Conservation (phyloP, 1,284 basidiomycete genomes). For the Phylloboletellus chloephorus region DNA sequence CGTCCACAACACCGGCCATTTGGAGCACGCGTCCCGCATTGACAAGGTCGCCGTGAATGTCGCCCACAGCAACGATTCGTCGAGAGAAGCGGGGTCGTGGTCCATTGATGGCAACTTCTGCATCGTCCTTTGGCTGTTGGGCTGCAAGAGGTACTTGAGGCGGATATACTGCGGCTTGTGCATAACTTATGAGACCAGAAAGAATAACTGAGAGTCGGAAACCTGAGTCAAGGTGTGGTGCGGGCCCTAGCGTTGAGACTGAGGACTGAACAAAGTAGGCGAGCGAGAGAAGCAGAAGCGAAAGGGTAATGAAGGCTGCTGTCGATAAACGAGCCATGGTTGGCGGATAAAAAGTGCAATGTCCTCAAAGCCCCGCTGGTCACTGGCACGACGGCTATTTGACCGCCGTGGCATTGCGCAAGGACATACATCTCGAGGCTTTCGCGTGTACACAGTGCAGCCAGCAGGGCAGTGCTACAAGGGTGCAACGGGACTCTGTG, state of each 20-base stretch:
- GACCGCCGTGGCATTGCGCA: slow-evolving; percentile 10
- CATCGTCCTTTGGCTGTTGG: slow-evolving; percentile 10
- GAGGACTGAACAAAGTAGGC: slow-evolving; percentile 31
- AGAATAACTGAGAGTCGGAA: slow-evolving; percentile 19
- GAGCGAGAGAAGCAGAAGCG: slow-evolving; percentile 28
- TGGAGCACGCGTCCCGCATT: slow-evolving; percentile 65
- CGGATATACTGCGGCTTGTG: slow-evolving; percentile 17
- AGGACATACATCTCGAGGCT: slow-evolving; percentile 23
- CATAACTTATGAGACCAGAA: slow-evolving; percentile 25
- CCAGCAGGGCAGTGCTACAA: slow-evolving; percentile 21
- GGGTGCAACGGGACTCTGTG: neutral
- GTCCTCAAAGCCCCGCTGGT: slow-evolving; percentile 5
- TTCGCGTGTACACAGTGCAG: slow-evolving; percentile 22
- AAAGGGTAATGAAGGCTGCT: slow-evolving; percentile 19
- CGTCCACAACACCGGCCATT: slow-evolving; percentile 70
- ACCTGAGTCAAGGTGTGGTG: slow-evolving; percentile 29
- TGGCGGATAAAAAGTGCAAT: neutral
- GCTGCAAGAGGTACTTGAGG: slow-evolving; percentile 19
- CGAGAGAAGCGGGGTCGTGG: slow-evolving; percentile 32
- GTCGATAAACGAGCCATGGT: slow-evolving; percentile 24
- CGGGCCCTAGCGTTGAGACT: slow-evolving; percentile 30
- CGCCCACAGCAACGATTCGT: slow-evolving; percentile 59
- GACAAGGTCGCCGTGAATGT: slow-evolving; percentile 60
- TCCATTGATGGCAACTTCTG: slow-evolving; percentile 12
- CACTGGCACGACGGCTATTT: slow-evolving; percentile 16